phyloP scores from a whole-genome alignment of 1,139 yeast species.

The Lodderomyces beijingensis region DNA sequence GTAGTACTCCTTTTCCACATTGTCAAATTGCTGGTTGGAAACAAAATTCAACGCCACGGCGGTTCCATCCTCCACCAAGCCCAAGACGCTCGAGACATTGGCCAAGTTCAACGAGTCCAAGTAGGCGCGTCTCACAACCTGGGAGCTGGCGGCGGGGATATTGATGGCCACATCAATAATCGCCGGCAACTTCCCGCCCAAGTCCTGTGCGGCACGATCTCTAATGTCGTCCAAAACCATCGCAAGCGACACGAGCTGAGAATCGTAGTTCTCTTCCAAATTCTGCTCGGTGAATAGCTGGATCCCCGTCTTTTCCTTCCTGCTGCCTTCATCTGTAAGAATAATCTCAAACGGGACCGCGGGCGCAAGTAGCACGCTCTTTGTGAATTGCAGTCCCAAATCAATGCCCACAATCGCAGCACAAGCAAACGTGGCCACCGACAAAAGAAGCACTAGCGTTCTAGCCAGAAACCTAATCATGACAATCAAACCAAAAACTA shows the following conservation, averaged over 20 bases:
- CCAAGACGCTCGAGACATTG: conserved; percentile 55
- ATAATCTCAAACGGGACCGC: conserved; percentile 85
- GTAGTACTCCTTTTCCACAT: conserved; percentile 51
- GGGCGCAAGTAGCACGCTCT: conserved; percentile 88
- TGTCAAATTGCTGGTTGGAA: conserved; percentile 44
- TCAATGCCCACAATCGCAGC: conserved; percentile 84
- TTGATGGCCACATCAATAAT: conserved; percentile 70
- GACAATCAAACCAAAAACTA: no score
- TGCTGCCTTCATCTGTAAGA: conserved; percentile 82
- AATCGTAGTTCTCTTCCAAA: conserved; percentile 74
- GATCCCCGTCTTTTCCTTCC: conserved; percentile 82
- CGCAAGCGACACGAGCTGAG: conserved; percentile 71
- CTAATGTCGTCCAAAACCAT: conserved; percentile 73
- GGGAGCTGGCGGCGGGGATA: conserved; percentile 69
- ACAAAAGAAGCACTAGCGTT: neutral
- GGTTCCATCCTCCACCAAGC: conserved; percentile 82
- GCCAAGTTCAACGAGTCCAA: conserved; percentile 72
- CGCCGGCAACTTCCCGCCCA: conserved; percentile 26
- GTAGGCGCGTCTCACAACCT: conserved; percentile 65
- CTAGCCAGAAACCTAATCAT: no score
- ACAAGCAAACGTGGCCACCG: neutral
- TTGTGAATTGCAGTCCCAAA: conserved; percentile 83
- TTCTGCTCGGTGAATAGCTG: conserved; percentile 47
- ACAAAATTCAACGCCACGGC: conserved; percentile 83
- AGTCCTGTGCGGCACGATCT: conserved; percentile 52